phyloP scores from a whole-genome alignment of 176 grass and related monocot genomes.

The Raddia guianensis region DNA sequence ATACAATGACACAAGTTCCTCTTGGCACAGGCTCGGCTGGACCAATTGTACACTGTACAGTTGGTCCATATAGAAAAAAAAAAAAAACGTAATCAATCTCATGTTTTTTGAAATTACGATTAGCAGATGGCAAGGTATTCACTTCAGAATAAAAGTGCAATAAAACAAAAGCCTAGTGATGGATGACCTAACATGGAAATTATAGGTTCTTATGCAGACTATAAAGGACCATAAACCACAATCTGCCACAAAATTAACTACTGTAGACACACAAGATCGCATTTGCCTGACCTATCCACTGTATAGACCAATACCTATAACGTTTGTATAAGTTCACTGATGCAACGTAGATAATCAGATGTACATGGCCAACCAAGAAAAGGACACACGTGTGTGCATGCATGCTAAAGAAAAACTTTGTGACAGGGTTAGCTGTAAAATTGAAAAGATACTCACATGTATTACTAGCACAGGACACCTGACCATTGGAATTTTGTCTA shows the following conservation, averaged over 20 bases:
- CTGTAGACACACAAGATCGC: background rate
- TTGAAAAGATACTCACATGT: constrained; percentile 78
- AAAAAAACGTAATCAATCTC: background rate
- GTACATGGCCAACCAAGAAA: background rate
- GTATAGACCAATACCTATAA: background rate
- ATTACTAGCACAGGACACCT: constrained; percentile 92
- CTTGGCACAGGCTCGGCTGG: background rate
- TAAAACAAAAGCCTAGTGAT: background rate
- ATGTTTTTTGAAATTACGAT: background rate
- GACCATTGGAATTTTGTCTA: constrained; percentile 92
- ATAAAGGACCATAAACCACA: background rate
- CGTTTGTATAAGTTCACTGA: background rate
- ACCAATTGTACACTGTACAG: background rate
- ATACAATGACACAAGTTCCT: constrained; percentile 4
- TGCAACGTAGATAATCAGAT: background rate
- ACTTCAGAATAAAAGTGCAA: background rate
- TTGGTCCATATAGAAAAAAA: background rate
- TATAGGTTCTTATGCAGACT: background rate
- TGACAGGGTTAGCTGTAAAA: constrained; percentile 4
- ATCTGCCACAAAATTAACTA: constrained; percentile 18
- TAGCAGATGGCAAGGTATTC: background rate
- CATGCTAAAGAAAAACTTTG: background rate
- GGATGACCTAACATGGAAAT: background rate
- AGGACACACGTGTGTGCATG: background rate
- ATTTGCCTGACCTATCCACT: background rate